These are phyloP conservation scores for Rhododendron ovatum DNA, from an alignment of 148 eudicot species.

Conservation along the genomic window DNA sequence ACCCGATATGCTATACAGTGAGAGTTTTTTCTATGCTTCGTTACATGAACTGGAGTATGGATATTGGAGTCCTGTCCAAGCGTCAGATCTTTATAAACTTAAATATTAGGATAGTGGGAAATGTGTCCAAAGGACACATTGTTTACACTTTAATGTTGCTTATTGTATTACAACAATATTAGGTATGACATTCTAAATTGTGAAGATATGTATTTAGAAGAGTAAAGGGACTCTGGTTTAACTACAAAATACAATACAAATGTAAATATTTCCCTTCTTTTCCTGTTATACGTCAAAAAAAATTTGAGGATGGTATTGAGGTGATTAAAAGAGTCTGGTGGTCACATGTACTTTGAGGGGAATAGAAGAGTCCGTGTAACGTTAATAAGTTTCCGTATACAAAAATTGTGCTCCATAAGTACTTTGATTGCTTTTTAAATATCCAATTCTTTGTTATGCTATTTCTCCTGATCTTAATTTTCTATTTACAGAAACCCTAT, in stretches of 20 bases:
- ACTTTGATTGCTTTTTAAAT: background rate
- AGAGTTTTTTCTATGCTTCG: background rate
- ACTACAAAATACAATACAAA: background rate
- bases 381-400: background rate
- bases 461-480: background rate
- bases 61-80: background rate
- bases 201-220: background rate
- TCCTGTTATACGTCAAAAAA: background rate
- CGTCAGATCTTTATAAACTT: background rate
- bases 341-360: background rate
- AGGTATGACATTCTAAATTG: background rate
- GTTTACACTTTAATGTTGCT: background rate
- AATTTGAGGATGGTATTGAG: background rate
- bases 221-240: background rate
- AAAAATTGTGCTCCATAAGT: background rate
- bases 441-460: background rate
- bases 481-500: background rate
- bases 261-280: background rate
- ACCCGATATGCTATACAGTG: background rate
- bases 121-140: background rate
- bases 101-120: background rate
- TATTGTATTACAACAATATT: background rate
- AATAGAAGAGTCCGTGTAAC: background rate
- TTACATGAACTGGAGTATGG: background rate
- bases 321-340: background rate